Evolutionary conservation across 805 yeast species (phyloP), one percentile per base, ranked within the genome.

Genomic region (Candida oleophila): DNA sequence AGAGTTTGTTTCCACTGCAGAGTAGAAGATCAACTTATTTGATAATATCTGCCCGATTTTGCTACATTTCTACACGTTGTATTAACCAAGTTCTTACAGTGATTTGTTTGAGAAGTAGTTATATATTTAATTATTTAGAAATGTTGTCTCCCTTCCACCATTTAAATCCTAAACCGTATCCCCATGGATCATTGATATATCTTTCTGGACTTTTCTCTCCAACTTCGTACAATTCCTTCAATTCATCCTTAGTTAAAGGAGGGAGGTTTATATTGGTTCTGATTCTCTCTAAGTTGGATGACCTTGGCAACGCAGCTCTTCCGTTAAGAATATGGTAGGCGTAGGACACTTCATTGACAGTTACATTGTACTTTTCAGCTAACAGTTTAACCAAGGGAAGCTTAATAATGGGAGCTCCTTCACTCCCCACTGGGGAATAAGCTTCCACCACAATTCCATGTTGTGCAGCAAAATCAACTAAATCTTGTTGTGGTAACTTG

Each of bases 231-330:
- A 76, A 56, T 3, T 46, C 44, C 0, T 46, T 48, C 28, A 76
- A 50, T 9, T 77, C 81, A 8, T 65, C 69, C 22, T 59, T 47
- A 2, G 73, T 57, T 36, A 77, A 54, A 2, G 61, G 57, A 3
- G 78, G 74, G 32, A 62, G 54, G 37, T 59, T 49, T 16, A 63
- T 59, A n/a, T 66, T 72, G 11, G 56, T 54, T 49, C 63, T 69
- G 43, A 88, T 77, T 61, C 96, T 80, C 20, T 74, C 76, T n/a
- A 78, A 70, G 43, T 85, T 87, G 14, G 82, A 73, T 0, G 96
- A 83, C 67, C 91, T 80, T 39, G 94, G 89, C 41, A 87, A 65
- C 1, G 77, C 82, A 8, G 74, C 71, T 46, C 85, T 73, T 2
- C 87, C 90, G 36, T 80, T 73, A 49, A 77, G 69, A 20, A 85